A percentile compares a stretch with the other conserved stretches of the same genome.
These are phyloP conservation scores for Ophiostoma novo-ulmi DNA, from an alignment of 2,329 filamentous ascomycete genomes.

Conservation along the genomic window DNA sequence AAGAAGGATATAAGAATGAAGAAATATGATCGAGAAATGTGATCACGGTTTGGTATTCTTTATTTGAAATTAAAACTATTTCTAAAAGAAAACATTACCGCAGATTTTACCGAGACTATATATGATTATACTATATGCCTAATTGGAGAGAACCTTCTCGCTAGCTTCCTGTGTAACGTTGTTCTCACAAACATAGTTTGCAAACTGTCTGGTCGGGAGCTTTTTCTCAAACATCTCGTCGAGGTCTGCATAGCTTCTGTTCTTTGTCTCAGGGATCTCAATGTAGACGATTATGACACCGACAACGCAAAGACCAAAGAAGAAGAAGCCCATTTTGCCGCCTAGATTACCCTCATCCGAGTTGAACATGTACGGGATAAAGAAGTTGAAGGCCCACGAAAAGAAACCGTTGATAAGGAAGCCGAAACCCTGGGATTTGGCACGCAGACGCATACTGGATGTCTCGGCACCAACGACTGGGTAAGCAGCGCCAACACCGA, in stretches of 20 bases:
- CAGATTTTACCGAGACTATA: too few species aligned
- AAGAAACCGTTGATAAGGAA: background rate
- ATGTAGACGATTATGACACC: background rate
- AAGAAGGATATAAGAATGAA: background rate
- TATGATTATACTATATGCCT: background rate
- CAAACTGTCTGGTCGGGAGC: background rate
- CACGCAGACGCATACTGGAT: background rate
- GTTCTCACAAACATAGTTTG: background rate
- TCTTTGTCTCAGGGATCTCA: background rate
- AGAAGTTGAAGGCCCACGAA: background rate
- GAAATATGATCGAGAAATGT: conserved; percentile 5
- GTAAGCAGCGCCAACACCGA: background rate
- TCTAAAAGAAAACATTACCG: too few species aligned
- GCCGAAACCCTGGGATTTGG: background rate
- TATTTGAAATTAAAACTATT: too few species aligned
- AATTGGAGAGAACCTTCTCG: background rate
- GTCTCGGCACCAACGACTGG: background rate
- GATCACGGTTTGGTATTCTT: background rate
- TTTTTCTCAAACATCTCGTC: conserved; percentile 2
- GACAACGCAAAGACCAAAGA: background rate
- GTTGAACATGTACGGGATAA: background rate
- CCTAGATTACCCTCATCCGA: background rate
- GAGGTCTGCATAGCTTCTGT: background rate
- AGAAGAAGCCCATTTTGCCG: background rate
- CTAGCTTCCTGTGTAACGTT: background rate